These are phyloP conservation scores for Phalaenopsis hybrid DNA, from an alignment of 116 monocot genomes.

Conservation along the genomic window DNA sequence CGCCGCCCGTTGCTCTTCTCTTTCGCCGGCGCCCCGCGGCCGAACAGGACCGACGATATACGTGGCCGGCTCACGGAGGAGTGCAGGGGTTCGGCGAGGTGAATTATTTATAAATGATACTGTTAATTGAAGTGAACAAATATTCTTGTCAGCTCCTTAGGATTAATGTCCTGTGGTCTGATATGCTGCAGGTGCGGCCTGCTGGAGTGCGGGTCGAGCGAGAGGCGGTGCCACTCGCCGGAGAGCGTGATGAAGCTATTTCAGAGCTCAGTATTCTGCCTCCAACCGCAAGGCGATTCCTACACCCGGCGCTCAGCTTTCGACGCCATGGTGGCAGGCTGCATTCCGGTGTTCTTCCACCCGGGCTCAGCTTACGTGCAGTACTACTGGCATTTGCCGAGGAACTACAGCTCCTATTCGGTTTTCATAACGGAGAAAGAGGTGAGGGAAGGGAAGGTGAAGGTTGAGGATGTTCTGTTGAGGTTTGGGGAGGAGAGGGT, in stretches of 20 bases:
- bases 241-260: slow-evolving; percentile 31
- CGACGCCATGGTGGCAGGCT: slow-evolving; percentile 52
- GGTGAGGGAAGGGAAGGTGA: slow-evolving; percentile 33
- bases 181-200: slow-evolving; percentile 14
- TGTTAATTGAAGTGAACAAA: no score
- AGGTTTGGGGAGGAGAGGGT: slow-evolving; percentile 7
- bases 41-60: slow-evolving; percentile 19
- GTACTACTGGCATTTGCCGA: slow-evolving; percentile 47
- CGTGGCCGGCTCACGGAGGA: slow-evolving; percentile 26
- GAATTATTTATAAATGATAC: no score
- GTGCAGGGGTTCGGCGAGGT: slow-evolving; percentile 17
- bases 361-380: slow-evolving; percentile 43
- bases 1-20: slow-evolving; percentile 39
- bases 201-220: slow-evolving; percentile 20
- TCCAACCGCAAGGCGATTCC: slow-evolving; percentile 52
- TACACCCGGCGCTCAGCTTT: slow-evolving; percentile 43
- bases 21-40: slow-evolving; percentile 39
- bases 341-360: slow-evolving; percentile 58
- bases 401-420: slow-evolving; percentile 29
- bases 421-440: slow-evolving; percentile 45
- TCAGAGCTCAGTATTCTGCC: slow-evolving; percentile 35
- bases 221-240: slow-evolving; percentile 26
- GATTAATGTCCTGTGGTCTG: no score
- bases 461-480: slow-evolving; percentile 29
- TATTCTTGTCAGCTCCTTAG: no score